Evolutionary conservation across 176 grass and related monocot genomes (phyloP).

Genomic region (Musa beccarii): DNA sequence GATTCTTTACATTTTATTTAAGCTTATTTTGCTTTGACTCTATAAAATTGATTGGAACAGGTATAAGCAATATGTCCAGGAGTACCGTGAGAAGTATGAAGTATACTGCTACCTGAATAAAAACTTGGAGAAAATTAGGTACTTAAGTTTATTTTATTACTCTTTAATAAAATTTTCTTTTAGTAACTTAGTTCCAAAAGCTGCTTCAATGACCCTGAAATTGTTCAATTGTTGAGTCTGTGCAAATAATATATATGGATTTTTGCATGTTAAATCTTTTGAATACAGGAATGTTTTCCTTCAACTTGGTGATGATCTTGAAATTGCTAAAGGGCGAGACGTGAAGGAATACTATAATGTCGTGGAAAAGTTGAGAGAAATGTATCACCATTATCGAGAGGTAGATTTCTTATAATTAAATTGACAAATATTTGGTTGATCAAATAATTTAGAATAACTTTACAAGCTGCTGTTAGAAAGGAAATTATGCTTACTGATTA

Average conservation of each 20-base stretch:
- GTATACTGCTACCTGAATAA: constrained; percentile 62
- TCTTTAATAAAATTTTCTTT: constrained; percentile 6
- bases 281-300: constrained; percentile 45
- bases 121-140: constrained; percentile 74
- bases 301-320: constrained; percentile 59
- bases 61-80: constrained; percentile 74
- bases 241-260: neutral
- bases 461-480: neutral
- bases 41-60: constrained; percentile 15
- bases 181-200: neutral
- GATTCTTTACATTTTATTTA: neutral
- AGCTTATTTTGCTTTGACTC: neutral
- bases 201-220: neutral
- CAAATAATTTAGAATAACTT: neutral
- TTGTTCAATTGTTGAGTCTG: neutral
- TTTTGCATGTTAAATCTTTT: neutral
- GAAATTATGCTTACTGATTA: neutral
- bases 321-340: constrained; percentile 46
- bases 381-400: constrained; percentile 45
- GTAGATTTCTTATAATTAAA: constrained; percentile 42
- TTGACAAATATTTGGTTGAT: neutral
- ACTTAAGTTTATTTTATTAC: constrained; percentile 21
- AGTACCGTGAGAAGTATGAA: constrained; percentile 72
- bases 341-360: constrained; percentile 49
- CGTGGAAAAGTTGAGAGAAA: constrained; percentile 61